Evolutionary conservation across 2,329 filamentous ascomycete genomes (phyloP), one percentile per base, ranked within the genome.

Genomic region (Neurospora sp.): DNA sequence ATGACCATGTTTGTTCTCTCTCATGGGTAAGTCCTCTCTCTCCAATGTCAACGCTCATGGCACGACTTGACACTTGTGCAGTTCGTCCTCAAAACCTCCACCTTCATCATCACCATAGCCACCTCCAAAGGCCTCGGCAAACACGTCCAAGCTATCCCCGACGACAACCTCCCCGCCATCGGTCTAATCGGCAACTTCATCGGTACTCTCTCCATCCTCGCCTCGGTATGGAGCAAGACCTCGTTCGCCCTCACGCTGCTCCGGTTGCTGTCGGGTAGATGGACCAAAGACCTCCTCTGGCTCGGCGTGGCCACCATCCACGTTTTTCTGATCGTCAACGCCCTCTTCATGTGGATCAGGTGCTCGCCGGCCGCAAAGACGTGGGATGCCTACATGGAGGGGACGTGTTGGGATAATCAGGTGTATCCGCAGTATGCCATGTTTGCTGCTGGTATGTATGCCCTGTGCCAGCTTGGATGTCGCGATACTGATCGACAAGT

Each of bases 181-280:
- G 72, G 71, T 28, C 69, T 76, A 40, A 38, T 75, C 38, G 73
- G 73, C 66, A 75, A 76, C 71, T 67, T 75, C 39, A 69, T 76
- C 23, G 72, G 75, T 67, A 76, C 76, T 28, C 70, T 77, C 46
- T 76, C 78, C 23, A 75, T 81, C 52, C 69, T 79, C 28, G 76
- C 77, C 5, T 75, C 79, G 42, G 76, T 77, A 15, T 80, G 77
- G 78, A 79, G 78, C 71, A 82, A 82, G 71, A 81, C 80, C 0
- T 80, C 80, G 1, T 81, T 82, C 62, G 79, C 78, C 9, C 68
- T 81, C 3, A 80, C 79, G 3, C 73, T 81, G 4, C 72, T 79
- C 10, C 75, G 77, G 4, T 73, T 81, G 38, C 75, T 75, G 6
- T 72, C 76, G 8, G 76, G 76, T 4, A 72, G 72, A 69, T 62